phyloP scores from a whole-genome alignment of 2,329 filamentous ascomycete genomes.

The Ophioceras dolichostomum region DNA sequence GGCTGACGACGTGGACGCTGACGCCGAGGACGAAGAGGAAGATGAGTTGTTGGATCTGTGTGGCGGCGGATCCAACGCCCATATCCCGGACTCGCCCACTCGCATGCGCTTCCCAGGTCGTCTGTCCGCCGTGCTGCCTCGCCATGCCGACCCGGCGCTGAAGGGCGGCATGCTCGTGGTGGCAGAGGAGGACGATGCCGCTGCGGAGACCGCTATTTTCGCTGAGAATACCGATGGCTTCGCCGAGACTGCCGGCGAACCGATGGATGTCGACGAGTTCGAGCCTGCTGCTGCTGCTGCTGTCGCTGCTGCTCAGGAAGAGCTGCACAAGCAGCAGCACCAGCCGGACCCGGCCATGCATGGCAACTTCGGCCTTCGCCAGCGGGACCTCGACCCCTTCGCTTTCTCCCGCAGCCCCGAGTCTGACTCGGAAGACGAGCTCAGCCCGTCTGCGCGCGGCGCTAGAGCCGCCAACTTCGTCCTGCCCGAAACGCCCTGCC shows the following conservation, averaged over 20 bases:
- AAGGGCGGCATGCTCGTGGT: slow-evolving; percentile 5
- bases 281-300: slow-evolving; percentile 2
- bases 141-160: slow-evolving; percentile 14
- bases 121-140: slow-evolving; percentile 24
- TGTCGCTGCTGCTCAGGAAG: neutral
- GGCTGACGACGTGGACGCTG: slow-evolving; percentile 8
- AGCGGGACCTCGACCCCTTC: slow-evolving; percentile 32
- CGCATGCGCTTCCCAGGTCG: slow-evolving; percentile 20
- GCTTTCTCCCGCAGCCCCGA: slow-evolving; percentile 33
- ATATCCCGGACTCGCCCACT: slow-evolving; percentile 12
- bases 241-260: slow-evolving; percentile 6
- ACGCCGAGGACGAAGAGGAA: slow-evolving; percentile 6
- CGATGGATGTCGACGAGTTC: slow-evolving; percentile 16
- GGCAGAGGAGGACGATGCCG: neutral
- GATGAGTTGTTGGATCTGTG: slow-evolving; percentile 5
- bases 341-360: slow-evolving; percentile 15
- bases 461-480: no score
- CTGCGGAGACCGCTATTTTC: neutral
- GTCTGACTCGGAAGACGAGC: slow-evolving; percentile 44
- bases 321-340: slow-evolving; percentile 9
- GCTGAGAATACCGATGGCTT: slow-evolving; percentile 4
- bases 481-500: slow-evolving; percentile 28
- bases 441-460: slow-evolving; percentile 17
- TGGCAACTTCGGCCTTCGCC: slow-evolving; percentile 29
- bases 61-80: slow-evolving; percentile 7